These are phyloP conservation scores for Pythium guiyangense DNA, from an alignment of 352 stramenopile genomes.

Conservation along the genomic window DNA sequence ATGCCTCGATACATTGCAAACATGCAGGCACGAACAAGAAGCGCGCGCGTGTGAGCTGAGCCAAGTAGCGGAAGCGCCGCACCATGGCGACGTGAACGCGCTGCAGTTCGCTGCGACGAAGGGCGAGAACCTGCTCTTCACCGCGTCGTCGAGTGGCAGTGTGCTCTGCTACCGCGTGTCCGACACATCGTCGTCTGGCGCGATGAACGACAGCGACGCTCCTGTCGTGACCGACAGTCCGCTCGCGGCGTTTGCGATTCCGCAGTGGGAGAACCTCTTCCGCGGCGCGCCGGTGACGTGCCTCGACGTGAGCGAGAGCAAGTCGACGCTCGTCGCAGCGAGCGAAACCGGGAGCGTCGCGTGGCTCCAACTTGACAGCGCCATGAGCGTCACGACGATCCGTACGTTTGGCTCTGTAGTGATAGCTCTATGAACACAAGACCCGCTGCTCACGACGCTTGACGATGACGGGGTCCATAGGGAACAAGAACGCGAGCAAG, in stretches of 20 bases:
- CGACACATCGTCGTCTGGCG: slow-evolving; percentile 11
- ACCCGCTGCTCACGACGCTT: no score
- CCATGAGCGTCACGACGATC: slow-evolving; percentile 41
- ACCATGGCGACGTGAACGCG: slow-evolving; percentile 61
- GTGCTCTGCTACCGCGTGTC: slow-evolving; percentile 40
- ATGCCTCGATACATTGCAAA: not conserved
- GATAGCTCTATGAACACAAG: not conserved
- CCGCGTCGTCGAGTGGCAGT: slow-evolving; percentile 48
- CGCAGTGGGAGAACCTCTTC: slow-evolving; percentile 66
- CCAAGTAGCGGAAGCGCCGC: slow-evolving; percentile 34
- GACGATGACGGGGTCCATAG: slow-evolving; percentile 20
- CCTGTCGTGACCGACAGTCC: not conserved
- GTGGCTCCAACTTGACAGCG: slow-evolving; percentile 65
- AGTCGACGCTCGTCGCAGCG: slow-evolving; percentile 45
- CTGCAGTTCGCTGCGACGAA: slow-evolving; percentile 41
- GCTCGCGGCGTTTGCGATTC: slow-evolving; percentile 21
- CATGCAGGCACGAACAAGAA: slow-evolving; percentile 6
- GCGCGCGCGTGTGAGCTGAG: slow-evolving; percentile 34
- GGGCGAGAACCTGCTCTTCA: slow-evolving; percentile 53
- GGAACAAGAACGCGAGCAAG: slow-evolving; percentile 43
- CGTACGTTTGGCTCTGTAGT: slow-evolving; percentile 18
- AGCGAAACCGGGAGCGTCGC: slow-evolving; percentile 49
- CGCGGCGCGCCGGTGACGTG: slow-evolving; percentile 32
- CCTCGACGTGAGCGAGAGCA: slow-evolving; percentile 45
- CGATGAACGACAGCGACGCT: slow-evolving; percentile 16